Evolutionary conservation across 2,329 filamentous ascomycete species (phyloP), one percentile per base, ranked within the genome.

Genomic region (Knufia fluminis): DNA sequence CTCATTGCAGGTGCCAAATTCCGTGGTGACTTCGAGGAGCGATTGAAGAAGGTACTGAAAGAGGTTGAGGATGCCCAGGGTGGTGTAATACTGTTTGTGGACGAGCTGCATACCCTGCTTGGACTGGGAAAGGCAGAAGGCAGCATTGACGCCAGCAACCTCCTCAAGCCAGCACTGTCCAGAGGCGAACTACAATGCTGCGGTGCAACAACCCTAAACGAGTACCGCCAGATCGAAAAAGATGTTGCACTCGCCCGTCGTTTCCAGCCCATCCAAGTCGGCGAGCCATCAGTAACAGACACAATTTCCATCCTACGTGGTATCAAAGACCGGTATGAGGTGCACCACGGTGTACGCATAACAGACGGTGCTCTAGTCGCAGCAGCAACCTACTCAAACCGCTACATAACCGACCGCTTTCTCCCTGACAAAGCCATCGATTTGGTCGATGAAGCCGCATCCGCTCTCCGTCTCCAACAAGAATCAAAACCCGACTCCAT

Each of bases 401-500:
- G 92, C 46, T 98, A 97, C 66, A 92, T 98, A 58, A 96, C 90
- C 12, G 91, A 97, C 62, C 83, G 92, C 1, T 97, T 95, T 67
- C 73, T 97, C 0, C 92, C 92, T 0, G 92, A 98, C 68, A 97
- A 97, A 66, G 92, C 92, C 2, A 97, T 98, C 55, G 92, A 97
- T 64, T 69, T 97, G 14, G 92, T 98, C 66, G 92, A 97, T 57
- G 92, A 97, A 68, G 92, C 92, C 8, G 90, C 91, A 1, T 94
- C 86, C 52, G 88, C 89, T 19, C 72, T 97, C 8, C 82, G 94
- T 39, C 70, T 97, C 26, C 91, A 97, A 62, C 92, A 97, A 67
- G 92, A 98, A 66, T 95, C 88, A 59, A 97, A 96, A 60, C 92
- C 92, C 0, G 92, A 97, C 59, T 82, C 91, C 7, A 96, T 98